These are phyloP conservation scores for Ustulina deusta DNA, from an alignment of 2,329 filamentous ascomycete genomes.

Conservation along the genomic window DNA sequence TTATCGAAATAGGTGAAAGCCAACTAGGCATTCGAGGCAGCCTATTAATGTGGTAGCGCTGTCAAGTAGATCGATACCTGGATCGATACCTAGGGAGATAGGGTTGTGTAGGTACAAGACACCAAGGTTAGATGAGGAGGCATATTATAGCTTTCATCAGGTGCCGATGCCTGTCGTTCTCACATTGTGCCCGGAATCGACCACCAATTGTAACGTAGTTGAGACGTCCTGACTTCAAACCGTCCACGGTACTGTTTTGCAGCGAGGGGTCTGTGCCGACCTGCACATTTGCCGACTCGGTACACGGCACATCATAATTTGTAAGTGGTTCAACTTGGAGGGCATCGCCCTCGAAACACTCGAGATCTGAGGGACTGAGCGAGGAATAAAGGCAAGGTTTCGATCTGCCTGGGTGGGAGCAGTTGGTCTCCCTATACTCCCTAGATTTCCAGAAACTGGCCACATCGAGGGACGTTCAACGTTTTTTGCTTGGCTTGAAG, in stretches of 20 bases:
- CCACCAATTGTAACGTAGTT: conserved; percentile 26
- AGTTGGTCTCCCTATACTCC: conserved; percentile 1
- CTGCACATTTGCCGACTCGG: not conserved
- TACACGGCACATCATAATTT: not conserved
- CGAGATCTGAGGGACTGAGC: conserved; percentile 6
- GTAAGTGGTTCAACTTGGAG: conserved; percentile 5
- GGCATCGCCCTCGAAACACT: not conserved
- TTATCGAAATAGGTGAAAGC: conserved; percentile 13
- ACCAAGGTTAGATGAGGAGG: not conserved
- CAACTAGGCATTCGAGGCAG: not conserved
- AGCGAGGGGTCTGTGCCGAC: not conserved
- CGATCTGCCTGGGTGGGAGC: not conserved
- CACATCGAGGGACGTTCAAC: conserved; percentile 6
- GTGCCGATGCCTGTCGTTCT: not conserved
- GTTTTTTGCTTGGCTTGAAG: conserved; percentile 9
- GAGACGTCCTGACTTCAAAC: conserved; percentile 6
- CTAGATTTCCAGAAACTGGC: conserved; percentile 14
- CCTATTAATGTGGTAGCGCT: not conserved
- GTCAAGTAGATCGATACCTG: not conserved
- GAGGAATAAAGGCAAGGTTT: conserved; percentile 8
- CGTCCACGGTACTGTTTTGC: not conserved
- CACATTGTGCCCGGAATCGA: conserved; percentile 11
- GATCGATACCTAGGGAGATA: not conserved
- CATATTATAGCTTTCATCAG: not conserved
- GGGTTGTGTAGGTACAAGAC: not conserved